Conservation (phyloP, 2,329 filamentous ascomycete species). For the Shiraia sp. region DNA sequence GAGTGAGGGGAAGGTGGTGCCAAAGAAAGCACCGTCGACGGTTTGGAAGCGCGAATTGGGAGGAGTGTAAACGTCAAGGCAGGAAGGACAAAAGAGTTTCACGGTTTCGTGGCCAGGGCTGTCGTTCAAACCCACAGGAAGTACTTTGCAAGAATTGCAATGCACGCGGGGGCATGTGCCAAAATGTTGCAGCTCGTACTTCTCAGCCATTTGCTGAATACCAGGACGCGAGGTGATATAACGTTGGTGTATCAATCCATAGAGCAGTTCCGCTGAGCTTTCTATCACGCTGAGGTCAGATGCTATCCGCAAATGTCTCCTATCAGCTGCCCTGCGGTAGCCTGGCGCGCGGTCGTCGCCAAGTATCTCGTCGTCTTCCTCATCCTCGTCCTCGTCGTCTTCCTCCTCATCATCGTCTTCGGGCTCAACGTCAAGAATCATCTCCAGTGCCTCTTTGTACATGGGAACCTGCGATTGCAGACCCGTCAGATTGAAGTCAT, state of each 20-base stretch:
- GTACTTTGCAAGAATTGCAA: constrained; percentile 85
- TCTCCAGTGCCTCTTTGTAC: constrained; percentile 99
- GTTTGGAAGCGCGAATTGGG: constrained; percentile 97
- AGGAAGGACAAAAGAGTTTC: constrained; percentile 96
- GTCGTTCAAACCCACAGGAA: constrained; percentile 92
- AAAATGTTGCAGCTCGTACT: constrained; percentile 96
- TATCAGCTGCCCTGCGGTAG: constrained; percentile 51
- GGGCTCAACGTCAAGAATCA: constrained; percentile 98
- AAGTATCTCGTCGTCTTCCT: constrained; percentile 52
- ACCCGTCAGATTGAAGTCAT: constrained; percentile 98
- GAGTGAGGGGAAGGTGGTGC: constrained; percentile 92
- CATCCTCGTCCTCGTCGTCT: constrained; percentile 67
- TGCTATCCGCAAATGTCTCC: constrained; percentile 82
- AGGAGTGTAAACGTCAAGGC: constrained; percentile 94
- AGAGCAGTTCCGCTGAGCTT: constrained; percentile 95
- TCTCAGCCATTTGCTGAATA: constrained; percentile 99
- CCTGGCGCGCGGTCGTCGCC: constrained; percentile 61
- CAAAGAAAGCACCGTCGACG: constrained; percentile 97
- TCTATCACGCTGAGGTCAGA: constrained; percentile 95
- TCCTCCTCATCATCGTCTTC: constrained; percentile 89
- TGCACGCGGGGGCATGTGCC: constrained; percentile 92
- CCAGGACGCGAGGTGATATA: constrained; percentile 96
- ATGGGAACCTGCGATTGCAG: constrained; percentile 93
- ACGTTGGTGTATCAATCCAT: constrained; percentile 96
- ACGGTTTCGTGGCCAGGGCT: constrained; percentile 96